Percentiles rank a stretch among this genome's conserved stretches.
These are phyloP conservation scores for Phanerochaete carnosa DNA, from an alignment of 768 basidiomycete genomes.

Conservation along the genomic window DNA sequence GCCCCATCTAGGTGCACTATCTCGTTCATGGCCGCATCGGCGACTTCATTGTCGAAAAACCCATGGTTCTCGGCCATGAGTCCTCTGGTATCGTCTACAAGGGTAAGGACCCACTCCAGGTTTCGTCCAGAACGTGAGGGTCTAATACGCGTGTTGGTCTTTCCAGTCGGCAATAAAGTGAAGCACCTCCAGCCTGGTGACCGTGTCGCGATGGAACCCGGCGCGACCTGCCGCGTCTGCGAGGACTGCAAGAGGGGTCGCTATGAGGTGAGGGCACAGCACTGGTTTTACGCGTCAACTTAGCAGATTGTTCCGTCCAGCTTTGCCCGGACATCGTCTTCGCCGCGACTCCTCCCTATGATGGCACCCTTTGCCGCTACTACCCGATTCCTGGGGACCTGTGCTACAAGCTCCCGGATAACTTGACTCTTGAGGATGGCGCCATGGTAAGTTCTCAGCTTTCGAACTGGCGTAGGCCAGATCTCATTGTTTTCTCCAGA, in stretches of 20 bases:
- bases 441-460: constrained; percentile 62
- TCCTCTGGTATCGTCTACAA: constrained; percentile 76
- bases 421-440: constrained; percentile 87
- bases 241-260: constrained; percentile 80
- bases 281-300: background rate
- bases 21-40: constrained; percentile 75
- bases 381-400: constrained; percentile 86
- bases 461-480: background rate
- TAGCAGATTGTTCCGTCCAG: constrained; percentile 31
- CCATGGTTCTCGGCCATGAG: constrained; percentile 95
- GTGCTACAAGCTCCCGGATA: constrained; percentile 78
- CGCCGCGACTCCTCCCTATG: constrained; percentile 91
- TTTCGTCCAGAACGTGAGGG: no score
- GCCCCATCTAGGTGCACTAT: constrained; percentile 61
- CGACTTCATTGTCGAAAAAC: constrained; percentile 74
- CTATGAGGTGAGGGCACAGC: constrained; percentile 58
- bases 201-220: constrained; percentile 90
- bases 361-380: constrained; percentile 86
- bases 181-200: constrained; percentile 78
- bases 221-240: constrained; percentile 80
- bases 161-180: constrained; percentile 69
- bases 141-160: background rate
- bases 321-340: constrained; percentile 85
- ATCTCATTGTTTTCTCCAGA: constrained; percentile 39
- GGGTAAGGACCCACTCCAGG: constrained; percentile 35